These are phyloP conservation scores for Dovyalis caffra DNA, from an alignment of 345 rosid species.

Conservation along the genomic window DNA sequence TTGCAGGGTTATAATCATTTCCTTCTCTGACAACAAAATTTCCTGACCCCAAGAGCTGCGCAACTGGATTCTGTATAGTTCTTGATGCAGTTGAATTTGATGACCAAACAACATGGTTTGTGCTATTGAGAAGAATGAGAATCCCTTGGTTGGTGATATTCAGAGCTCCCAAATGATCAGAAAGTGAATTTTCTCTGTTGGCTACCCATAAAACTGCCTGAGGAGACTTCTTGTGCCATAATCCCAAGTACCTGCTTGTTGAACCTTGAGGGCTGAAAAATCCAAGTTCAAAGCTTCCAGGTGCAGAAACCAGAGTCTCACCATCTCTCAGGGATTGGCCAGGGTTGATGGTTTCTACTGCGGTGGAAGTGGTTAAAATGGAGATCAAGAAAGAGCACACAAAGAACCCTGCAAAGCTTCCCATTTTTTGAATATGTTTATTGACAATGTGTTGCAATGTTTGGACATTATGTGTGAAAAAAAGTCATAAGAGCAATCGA, in stretches of 20 bases:
- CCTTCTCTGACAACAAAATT: not conserved
- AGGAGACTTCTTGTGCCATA: not conserved
- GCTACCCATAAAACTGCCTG: not conserved
- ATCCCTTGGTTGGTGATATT: not conserved
- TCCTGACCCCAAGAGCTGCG: not conserved
- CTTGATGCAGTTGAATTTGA: not conserved
- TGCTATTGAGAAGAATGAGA: not conserved
- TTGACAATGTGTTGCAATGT: too few relatives aligned
- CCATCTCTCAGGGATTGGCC: not conserved
- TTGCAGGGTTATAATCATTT: not conserved
- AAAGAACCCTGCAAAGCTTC: too few relatives aligned
- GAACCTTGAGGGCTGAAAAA: not conserved
- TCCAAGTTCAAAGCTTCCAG: not conserved
- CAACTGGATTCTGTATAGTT: not conserved
- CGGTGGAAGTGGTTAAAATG: not conserved
- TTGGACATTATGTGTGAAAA: too few relatives aligned
- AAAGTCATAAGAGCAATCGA: too few relatives aligned
- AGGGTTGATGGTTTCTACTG: not conserved
- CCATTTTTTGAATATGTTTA: too few relatives aligned
- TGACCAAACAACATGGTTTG: not conserved
- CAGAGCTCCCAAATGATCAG: not conserved
- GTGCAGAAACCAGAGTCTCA: not conserved
- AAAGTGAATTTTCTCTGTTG: not conserved
- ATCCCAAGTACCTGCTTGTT: not conserved
- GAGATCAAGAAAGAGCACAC: too few relatives aligned